Evolutionary conservation across 225 moss, liverwort and hornwort genomes (phyloP).

Genomic region (Rhytidiadelphus loreus): DNA sequence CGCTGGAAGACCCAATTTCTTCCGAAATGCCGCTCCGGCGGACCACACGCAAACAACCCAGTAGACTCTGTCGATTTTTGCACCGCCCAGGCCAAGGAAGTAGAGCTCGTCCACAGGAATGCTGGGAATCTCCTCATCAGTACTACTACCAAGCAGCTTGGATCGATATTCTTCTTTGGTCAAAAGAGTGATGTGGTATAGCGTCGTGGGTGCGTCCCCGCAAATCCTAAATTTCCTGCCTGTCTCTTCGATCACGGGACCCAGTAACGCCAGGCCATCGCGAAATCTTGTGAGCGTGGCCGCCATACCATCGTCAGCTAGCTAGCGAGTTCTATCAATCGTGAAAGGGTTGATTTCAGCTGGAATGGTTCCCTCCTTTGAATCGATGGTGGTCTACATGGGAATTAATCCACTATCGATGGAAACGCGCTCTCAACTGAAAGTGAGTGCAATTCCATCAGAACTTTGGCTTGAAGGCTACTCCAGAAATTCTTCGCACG

Average conservation of each 20-base stretch:
- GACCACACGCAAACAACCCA: constrained; percentile 39
- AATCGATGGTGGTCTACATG: background rate
- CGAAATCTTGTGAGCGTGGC: background rate
- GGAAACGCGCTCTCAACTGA: background rate
- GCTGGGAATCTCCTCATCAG: background rate
- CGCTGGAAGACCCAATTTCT: constrained; percentile 3
- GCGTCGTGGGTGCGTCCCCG: background rate
- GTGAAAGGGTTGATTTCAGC: background rate
- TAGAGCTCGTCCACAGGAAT: constrained; percentile 13
- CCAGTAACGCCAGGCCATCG: constrained; percentile 28
- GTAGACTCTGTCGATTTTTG: background rate
- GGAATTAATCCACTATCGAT: background rate
- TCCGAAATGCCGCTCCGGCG: constrained; percentile 18
- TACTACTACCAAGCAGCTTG: background rate
- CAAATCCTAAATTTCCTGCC: background rate
- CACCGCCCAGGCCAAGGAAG: constrained; percentile 25
- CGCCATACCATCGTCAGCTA: constrained; percentile 10
- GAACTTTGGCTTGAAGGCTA: background rate
- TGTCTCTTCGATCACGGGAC: constrained; percentile 18
- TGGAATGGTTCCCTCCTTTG: background rate
- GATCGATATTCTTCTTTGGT: constrained; percentile 27
- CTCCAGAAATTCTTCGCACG: background rate
- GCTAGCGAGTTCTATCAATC: no score
- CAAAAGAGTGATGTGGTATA: constrained; percentile 23
- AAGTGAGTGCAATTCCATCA: background rate